Evolutionary conservation across 2,329 filamentous ascomycete species (phyloP), one percentile per base, ranked within the genome.

Genomic region (Cladophialophora carrionii): DNA sequence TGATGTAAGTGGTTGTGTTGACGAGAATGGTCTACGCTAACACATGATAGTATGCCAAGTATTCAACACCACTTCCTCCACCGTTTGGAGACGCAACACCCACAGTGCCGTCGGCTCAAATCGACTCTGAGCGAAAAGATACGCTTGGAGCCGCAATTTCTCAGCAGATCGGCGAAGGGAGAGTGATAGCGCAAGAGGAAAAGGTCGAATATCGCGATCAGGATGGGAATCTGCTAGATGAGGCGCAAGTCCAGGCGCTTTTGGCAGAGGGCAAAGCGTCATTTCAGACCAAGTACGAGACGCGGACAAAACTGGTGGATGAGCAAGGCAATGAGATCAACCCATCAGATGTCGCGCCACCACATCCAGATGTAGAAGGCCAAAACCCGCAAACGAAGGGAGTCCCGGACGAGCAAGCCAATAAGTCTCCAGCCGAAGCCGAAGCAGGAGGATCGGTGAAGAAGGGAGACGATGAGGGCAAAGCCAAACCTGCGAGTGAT

Each of bases 231-330:
- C 77, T 98, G 34, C 85, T 99, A 34, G 82, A 94, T 74, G 87
- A 90, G 61, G 90, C 92, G 74, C 87, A 96, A 76, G 92, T 99
- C 65, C 87, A 90, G 73, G 86, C 85, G 22, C 86, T 99, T 34
- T 70, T 76, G 26, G 75, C 76, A 51, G 86, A 94, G 77, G 95
- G 94, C 73, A 96, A 96, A 78, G 93, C 98, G 65, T 91, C 92
- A 73, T 97, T 99, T 80, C 88, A 96, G 80, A 98, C 95, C 12
- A 90, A 89, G 71, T 97, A 97, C 76, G 94, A 98, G 82, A 97
- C 94, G n/a, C 86, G 90, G 70, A 97, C 92, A 8, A 88, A 91
- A 64, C 79, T 98, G 62, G 83, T 96, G 48, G 92, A 96, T 77
- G 86, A 85, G 59, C 77, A 87, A 51, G 95, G 93, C 65, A 92